Evolutionary conservation across 2,329 filamentous ascomycete genomes (phyloP), one percentile per base, ranked within the genome.

Genomic region (Epichloe gansuensis): DNA sequence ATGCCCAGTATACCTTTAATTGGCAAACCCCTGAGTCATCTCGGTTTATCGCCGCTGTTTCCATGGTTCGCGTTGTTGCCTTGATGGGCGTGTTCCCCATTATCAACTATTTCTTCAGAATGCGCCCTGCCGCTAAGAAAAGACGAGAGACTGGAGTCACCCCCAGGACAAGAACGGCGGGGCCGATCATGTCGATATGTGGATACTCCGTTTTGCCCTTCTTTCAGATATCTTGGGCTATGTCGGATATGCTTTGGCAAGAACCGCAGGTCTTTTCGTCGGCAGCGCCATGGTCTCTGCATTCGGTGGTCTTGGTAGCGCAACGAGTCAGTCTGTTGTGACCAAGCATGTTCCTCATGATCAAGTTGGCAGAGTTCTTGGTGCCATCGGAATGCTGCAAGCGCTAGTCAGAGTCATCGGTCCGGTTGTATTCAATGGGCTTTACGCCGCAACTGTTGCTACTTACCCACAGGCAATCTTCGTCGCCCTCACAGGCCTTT

Each of bases 321-420:
- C 93, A 1, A 93, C 88, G 0, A 75, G 95, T 48, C 89, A 95
- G 63, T 85, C 87, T 1, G 80, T 86, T 0, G 72, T 96, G 49
- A 96, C 90, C 21, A 97, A 96, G 65, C 93, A 97, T 66, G 85
- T 97, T 0, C 88, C 91, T 0, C 75, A 82, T 0, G 86, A 93
- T 57, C 80, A 80, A 46, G 85, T 93, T 0, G 93, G 93, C 0
- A 83, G 93, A 65, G 73, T 97, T n/a, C 77, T 98, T 0, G 93
- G 93, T 23, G 91, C 90, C 1, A 85, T 85, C 15, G 93, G 91
- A 0, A 73, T 97, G 56, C 69, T 97, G 54, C 91, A 97, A 68
- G 86, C 89, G 1, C 69, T 95, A 38, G 81, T 87, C 3, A 76
- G 90, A 56, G 82, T 97, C 2, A 65, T 95, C 12, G 83, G 86